Percentiles rank a stretch among this genome's conserved stretches.
These are phyloP conservation scores for Mucor irregularis DNA, from an alignment of 371 early-diverging fungal species.

Conservation along the genomic window DNA sequence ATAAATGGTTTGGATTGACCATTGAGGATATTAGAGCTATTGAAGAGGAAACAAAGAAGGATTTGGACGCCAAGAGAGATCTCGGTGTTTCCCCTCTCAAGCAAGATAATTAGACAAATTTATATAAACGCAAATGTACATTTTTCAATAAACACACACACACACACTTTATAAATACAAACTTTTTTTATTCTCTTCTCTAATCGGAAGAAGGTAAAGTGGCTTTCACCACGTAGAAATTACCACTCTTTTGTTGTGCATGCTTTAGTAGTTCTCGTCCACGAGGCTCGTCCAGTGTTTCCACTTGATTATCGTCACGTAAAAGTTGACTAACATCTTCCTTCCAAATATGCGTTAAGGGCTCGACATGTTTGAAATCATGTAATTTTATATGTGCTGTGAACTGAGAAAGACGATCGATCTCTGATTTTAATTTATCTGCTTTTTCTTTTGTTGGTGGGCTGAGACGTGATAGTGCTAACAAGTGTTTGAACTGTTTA, in stretches of 20 bases:
- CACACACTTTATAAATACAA: neutral
- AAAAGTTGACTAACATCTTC: slow-evolving; percentile 18
- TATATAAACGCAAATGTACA: too few species aligned
- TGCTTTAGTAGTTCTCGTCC: slow-evolving; percentile 29
- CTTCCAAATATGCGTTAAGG: slow-evolving; percentile 39
- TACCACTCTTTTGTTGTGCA: slow-evolving; percentile 32
- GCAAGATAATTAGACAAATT: neutral
- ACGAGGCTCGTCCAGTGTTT: slow-evolving; percentile 1
- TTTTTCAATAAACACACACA: neutral
- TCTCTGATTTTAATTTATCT: slow-evolving; percentile 26
- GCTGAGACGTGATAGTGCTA: slow-evolving; percentile 31
- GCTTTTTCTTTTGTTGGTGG: slow-evolving; percentile 12
- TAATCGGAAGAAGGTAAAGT: slow-evolving; percentile 12
- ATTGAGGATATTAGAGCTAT: slow-evolving; percentile 65
- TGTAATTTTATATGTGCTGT: slow-evolving; percentile 27
- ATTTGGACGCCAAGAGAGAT: slow-evolving; percentile 47
- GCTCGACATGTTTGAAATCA: slow-evolving; percentile 20
- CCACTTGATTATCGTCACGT: slow-evolving; percentile 16
- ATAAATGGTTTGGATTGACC: slow-evolving; percentile 69
- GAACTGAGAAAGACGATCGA: slow-evolving; percentile 34
- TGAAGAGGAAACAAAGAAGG: slow-evolving; percentile 65
- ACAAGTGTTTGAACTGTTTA: slow-evolving; percentile 34
- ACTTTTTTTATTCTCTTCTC: neutral
- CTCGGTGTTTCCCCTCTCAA: slow-evolving; percentile 7
- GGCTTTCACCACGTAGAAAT: slow-evolving; percentile 36